phyloP scores from a whole-genome alignment of 768 basidiomycete species.

The Termitomyces sp. region DNA sequence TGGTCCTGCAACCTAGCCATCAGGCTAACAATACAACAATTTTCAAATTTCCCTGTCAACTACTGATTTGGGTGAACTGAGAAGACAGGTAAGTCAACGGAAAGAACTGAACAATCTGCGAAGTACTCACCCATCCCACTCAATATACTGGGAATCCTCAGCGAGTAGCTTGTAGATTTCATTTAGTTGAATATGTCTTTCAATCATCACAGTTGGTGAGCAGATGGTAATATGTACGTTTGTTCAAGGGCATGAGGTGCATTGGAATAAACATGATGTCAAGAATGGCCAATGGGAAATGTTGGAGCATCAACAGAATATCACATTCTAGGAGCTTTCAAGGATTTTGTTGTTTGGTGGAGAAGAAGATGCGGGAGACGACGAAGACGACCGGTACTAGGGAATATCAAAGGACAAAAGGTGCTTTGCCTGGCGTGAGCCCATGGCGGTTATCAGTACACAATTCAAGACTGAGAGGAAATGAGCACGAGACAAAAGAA shows the following conservation, averaged over 20 bases:
- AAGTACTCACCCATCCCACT: too few species aligned
- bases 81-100: too few species aligned
- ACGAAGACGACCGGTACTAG: conserved; percentile 34
- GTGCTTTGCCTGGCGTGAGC: conserved; percentile 64
- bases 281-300: conserved; percentile 65
- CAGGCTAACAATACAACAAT: too few species aligned
- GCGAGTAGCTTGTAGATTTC: too few species aligned
- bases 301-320: conserved; percentile 58
- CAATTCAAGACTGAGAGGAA: conserved; percentile 61
- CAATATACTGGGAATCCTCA: too few species aligned
- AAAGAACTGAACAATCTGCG: too few species aligned
- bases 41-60: too few species aligned
- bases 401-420: conserved; percentile 69
- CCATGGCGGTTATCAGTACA: conserved; percentile 59
- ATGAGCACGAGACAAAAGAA: conserved; percentile 17
- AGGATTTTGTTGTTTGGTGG: conserved; percentile 45
- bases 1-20: too few species aligned
- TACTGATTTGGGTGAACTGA: too few species aligned
- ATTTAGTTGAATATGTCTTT: conserved; percentile 66
- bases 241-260: conserved; percentile 55
- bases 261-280: conserved; percentile 71
- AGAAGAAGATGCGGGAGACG: conserved; percentile 35
- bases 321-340: conserved; percentile 48
- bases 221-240: conserved; percentile 53
- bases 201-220: conserved; percentile 61